Conservation (phyloP, 2,329 filamentous ascomycete species). For the Colletotrichum tamarilloi region DNA sequence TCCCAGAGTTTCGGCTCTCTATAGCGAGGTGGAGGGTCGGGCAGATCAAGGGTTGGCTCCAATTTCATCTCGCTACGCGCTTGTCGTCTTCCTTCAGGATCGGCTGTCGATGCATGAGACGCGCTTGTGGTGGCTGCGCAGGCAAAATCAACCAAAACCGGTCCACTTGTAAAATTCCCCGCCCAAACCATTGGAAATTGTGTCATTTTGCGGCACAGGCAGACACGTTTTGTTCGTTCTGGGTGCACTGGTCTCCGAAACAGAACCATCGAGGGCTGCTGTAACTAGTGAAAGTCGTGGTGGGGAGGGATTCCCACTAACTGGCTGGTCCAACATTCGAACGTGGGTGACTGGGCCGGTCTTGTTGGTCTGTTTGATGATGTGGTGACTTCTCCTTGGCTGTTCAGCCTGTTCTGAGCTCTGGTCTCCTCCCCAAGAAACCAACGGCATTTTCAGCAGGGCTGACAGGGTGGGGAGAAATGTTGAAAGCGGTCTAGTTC, state of each 20-base stretch:
- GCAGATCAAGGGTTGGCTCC: conserved; percentile 20
- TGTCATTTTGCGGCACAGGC: conserved; percentile 18
- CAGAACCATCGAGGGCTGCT: neutral
- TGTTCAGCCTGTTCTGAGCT: conserved; percentile 3
- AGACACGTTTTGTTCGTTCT: neutral
- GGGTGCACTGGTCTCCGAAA: neutral
- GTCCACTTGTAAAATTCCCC: conserved; percentile 12
- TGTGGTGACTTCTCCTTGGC: conserved; percentile 27
- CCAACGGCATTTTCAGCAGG: conserved; percentile 28
- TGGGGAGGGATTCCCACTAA: neutral
- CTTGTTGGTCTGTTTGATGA: conserved; percentile 26
- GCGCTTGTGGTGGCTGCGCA: conserved; percentile 37
- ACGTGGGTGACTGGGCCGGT: conserved; percentile 14
- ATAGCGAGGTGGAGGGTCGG: conserved; percentile 17
- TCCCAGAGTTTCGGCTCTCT: conserved; percentile 23
- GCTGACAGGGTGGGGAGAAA: conserved; percentile 16
- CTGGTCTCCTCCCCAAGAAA: neutral
- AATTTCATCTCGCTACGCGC: conserved; percentile 34
- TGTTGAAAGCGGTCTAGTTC: conserved; percentile 10
- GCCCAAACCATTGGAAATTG: conserved; percentile 6
- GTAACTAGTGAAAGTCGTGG: neutral
- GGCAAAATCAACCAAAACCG: conserved; percentile 22
- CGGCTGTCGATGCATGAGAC: conserved; percentile 17
- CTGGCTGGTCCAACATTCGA: neutral
- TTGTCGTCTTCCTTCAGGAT: conserved; percentile 35